These are phyloP conservation scores for Syzygium aromaticum DNA, from an alignment of 345 rosid species.

Conservation along the genomic window DNA sequence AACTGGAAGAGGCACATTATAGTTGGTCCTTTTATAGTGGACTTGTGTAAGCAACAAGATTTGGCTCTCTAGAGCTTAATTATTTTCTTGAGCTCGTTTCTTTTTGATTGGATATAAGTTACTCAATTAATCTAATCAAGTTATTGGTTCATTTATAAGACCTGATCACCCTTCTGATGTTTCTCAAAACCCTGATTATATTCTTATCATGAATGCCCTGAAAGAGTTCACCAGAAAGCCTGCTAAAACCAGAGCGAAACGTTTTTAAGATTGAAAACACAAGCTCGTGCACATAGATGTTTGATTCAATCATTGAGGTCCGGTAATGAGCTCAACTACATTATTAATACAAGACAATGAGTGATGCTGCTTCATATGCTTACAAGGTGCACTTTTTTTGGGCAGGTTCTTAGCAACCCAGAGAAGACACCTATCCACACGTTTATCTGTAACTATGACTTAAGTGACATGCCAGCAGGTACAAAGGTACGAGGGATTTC, in stretches of 20 bases:
- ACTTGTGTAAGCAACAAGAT: neutral
- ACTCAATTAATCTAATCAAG: neutral
- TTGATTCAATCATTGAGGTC: neutral
- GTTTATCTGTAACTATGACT: conserved; percentile 91
- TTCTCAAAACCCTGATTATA: neutral
- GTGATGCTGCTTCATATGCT: neutral
- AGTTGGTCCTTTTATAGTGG: neutral
- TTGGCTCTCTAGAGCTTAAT: neutral
- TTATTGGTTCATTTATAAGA: neutral
- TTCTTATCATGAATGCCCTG: neutral
- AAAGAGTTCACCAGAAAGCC: neutral
- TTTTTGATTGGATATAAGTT: neutral
- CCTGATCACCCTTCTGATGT: neutral
- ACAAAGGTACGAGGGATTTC: conserved; percentile 40
- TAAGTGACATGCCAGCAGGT: conserved; percentile 94
- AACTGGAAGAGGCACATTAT: neutral
- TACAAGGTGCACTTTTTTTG: neutral
- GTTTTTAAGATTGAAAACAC: neutral
- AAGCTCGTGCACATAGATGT: neutral
- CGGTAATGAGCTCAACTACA: neutral
- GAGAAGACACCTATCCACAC: conserved; percentile 97
- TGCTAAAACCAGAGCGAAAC: neutral
- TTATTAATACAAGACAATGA: neutral
- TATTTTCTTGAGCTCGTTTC: neutral
- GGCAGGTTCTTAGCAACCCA: conserved; percentile 95